These are phyloP conservation scores for Tetraselmis striata DNA, from an alignment of 139 green algal genomes.

Conservation along the genomic window DNA sequence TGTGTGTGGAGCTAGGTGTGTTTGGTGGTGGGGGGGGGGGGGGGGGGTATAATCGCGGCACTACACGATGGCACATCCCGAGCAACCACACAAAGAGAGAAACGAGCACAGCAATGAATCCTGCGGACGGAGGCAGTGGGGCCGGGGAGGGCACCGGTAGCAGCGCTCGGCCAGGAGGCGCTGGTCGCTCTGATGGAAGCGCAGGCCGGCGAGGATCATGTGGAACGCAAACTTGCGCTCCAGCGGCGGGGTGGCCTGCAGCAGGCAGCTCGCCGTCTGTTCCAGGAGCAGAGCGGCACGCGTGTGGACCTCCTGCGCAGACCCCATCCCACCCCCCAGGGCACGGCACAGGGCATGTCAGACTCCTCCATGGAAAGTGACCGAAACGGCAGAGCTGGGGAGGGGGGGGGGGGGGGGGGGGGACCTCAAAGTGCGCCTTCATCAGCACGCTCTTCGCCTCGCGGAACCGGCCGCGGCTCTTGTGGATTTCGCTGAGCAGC, in stretches of 20 bases:
- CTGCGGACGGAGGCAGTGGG: no score
- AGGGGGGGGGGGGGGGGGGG: no score
- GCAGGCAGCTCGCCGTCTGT: constrained; percentile 66
- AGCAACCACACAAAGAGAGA: no score
- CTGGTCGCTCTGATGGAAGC: constrained; percentile 63
- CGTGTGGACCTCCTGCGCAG: constrained; percentile 62
- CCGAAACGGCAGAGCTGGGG: no score
- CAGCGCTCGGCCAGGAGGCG: constrained; percentile 52
- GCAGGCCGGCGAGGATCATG: constrained; percentile 82
- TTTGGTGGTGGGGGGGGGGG: background rate
- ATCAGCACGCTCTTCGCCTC: constrained; percentile 64
- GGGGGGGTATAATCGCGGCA: no score
- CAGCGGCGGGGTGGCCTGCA: constrained; percentile 37
- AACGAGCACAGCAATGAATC: no score
- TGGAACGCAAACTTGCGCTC: constrained; percentile 79
- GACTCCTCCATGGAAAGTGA: no score
- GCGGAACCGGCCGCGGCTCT: constrained; percentile 13
- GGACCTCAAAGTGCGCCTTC: constrained; percentile 61
- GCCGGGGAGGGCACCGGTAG: constrained; percentile 53
- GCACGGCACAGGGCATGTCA: no score
- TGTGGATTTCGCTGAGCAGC: constrained; percentile 32
- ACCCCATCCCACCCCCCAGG: no score
- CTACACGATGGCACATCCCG: no score
- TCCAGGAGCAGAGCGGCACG: constrained; percentile 81
- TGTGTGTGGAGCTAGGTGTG: no score